Evolutionary conservation across 177 flowering plant species (phyloP), one percentile per base, ranked within the genome.

Genomic region (Telopea speciosissima): DNA sequence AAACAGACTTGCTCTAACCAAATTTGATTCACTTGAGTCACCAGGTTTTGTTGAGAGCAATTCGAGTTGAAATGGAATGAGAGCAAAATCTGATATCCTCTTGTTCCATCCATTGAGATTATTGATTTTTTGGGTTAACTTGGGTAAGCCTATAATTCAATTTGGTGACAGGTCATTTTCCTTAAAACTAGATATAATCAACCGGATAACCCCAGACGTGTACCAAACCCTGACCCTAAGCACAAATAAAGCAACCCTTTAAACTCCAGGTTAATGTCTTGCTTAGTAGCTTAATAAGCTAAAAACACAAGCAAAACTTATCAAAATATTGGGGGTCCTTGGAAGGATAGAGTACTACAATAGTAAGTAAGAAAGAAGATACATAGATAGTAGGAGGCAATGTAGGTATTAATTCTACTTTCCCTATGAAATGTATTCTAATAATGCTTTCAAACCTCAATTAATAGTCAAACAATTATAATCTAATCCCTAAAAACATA

Each of bases 381-480:
- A 49, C 4, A 11, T 12, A 44, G 9, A 49, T 49, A 13, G 16
- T 49, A 13, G 54, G 54, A 49, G 17, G 19, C 19, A 49, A 3
- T 8, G 54, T 62, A 62, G 36, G 40, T 17, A 25, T 28, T 63
- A 13, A 28, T 28, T 31, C 66, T 26, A 16, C 65, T 68, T 26
- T 49, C 11, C 1, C 24, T 10, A 8, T 66, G 14, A 22, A 23
- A 22, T 24, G 3, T 26, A 21, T 68, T 58, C 14, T 58, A 59
- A 68, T 68, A 31, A 12, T 23, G 24, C 63, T 23, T 68, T 56
- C 45, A 28, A 58, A 68, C n/a, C 22, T 56, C 22, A 6, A 21
- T 8, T 0, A 36, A 63, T 65, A 70, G 70, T 77, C 77, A 70
- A 74, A 70, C 44, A 66, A 63, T 63, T 59, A 59, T 60, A 58